Conservation (phyloP, 2,329 filamentous ascomycete genomes). For the Pseudocercospora vitis region DNA sequence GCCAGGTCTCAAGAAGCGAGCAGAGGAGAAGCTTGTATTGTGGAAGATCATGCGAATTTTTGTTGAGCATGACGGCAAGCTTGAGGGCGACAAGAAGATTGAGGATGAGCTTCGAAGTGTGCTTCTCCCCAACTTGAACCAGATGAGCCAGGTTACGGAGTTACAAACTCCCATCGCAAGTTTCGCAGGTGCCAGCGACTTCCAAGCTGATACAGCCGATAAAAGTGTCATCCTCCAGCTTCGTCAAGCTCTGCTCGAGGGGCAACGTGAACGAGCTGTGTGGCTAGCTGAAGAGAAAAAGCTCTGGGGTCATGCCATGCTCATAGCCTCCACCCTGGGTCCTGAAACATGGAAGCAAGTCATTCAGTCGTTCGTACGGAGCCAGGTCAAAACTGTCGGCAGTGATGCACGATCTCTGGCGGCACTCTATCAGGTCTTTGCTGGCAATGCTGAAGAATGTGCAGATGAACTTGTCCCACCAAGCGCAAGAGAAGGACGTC, state of each 20-base stretch:
- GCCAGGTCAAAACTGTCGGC: slow-evolving; percentile 86
- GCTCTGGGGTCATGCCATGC: slow-evolving; percentile 93
- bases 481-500: slow-evolving; percentile 86
- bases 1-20: slow-evolving; percentile 65
- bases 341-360: slow-evolving; percentile 82
- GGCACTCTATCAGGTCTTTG: slow-evolving; percentile 88
- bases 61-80: slow-evolving; percentile 78
- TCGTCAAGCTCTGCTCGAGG: slow-evolving; percentile 70
- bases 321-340: slow-evolving; percentile 80
- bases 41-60: slow-evolving; percentile 84
- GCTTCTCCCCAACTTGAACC: slow-evolving; percentile 61
- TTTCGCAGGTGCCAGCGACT: slow-evolving; percentile 23
- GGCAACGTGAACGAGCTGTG: slow-evolving; percentile 85
- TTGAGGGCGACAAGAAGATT: slow-evolving; percentile 71
- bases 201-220: slow-evolving; percentile 66
- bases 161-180: slow-evolving; percentile 33
- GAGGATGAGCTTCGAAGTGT: slow-evolving; percentile 74
- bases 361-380: slow-evolving; percentile 89
- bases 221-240: slow-evolving; percentile 68
- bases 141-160: slow-evolving; percentile 39
- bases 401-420: slow-evolving; percentile 79
- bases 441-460: slow-evolving; percentile 90
- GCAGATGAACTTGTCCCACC: slow-evolving; percentile 93
- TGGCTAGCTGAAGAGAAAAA: slow-evolving; percentile 92
- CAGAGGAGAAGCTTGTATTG: slow-evolving; percentile 75